phyloP scores from a whole-genome alignment of 768 basidiomycete species.

The Naganishia friedmannii region DNA sequence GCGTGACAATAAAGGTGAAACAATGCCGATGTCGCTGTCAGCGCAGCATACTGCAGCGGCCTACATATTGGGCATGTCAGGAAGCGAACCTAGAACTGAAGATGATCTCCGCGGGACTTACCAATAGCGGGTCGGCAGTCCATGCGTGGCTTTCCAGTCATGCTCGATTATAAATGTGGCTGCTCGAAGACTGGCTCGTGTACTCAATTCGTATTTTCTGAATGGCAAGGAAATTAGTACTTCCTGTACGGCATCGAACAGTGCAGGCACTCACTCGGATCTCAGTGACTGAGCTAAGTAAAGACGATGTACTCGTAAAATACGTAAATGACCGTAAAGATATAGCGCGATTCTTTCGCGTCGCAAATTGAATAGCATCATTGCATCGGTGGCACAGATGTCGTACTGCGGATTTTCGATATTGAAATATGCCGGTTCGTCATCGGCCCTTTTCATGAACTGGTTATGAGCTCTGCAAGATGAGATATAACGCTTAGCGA shows the following conservation, averaged over 20 bases:
- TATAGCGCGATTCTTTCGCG: background rate
- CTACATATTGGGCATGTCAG: background rate
- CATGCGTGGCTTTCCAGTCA: background rate
- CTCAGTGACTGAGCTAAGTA: background rate
- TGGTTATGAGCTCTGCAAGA: background rate
- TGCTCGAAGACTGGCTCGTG: background rate
- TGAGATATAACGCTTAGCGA: no score
- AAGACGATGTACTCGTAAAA: background rate
- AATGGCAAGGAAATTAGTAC: background rate
- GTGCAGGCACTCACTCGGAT: background rate
- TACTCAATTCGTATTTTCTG: conserved; percentile 2
- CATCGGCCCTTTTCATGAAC: background rate
- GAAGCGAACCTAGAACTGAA: background rate
- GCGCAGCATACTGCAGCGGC: background rate
- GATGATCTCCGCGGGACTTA: background rate
- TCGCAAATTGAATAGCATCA: conserved; percentile 3
- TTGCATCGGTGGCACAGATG: background rate
- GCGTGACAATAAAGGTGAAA: background rate
- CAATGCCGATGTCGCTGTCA: background rate
- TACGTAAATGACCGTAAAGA: background rate
- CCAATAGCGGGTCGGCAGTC: conserved; percentile 1
- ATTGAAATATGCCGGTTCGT: conserved; percentile 1
- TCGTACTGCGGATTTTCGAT: background rate
- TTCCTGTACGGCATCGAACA: background rate
- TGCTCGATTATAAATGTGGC: background rate